Evolutionary conservation across 805 yeast genomes (phyloP), one percentile per base, ranked within the genome.

Genomic region (Lipomyces orientalis): DNA sequence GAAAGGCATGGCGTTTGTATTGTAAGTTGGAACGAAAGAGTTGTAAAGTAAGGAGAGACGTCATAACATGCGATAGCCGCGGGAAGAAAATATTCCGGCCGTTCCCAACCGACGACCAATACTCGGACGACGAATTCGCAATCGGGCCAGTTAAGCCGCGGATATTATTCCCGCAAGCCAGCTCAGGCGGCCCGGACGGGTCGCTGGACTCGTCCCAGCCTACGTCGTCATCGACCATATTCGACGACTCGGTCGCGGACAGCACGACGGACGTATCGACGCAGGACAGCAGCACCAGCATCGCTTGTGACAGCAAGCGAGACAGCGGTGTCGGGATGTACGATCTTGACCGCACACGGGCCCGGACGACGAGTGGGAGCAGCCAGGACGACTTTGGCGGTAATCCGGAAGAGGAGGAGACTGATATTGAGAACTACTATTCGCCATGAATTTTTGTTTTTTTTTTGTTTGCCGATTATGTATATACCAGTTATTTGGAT

Each of bases 1-100:
- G 49, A 66, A 68, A 54, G 71, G 71, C 16, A 68, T 68, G 71
- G 55, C 56, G 56, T 68, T 68, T 54, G 71, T 68, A 1, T 68
- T 68, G 68, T 65, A 65, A 65, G 68, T 58, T 7, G 5, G 9
- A 29, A n/a, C 22, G 1, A 9, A 8, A 10, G 0, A 7, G n/a
- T 43, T n/a, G 19, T 7, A 43, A 19, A 19, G 22, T n/a, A 19
- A 43, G 0, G 14, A 16, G 12, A 12, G 16, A n/a, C n/a, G 4
- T n/a, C 7, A 10, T 22, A 34, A 14, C 33, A 33, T 12, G 14
- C 14, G n/a, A 19, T 22, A 62, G 66, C 52, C 67, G 71, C 12
- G 71, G 71, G 25, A 68, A 68, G 61, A 62, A 62, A 33, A 39
- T 68, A 22, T 68, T 68, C 43, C 58, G 71, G 33, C 70, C 66